Conservation (phyloP, 495 filamentous ascomycete species). For the Friedmanniomyces endolithicus region DNA sequence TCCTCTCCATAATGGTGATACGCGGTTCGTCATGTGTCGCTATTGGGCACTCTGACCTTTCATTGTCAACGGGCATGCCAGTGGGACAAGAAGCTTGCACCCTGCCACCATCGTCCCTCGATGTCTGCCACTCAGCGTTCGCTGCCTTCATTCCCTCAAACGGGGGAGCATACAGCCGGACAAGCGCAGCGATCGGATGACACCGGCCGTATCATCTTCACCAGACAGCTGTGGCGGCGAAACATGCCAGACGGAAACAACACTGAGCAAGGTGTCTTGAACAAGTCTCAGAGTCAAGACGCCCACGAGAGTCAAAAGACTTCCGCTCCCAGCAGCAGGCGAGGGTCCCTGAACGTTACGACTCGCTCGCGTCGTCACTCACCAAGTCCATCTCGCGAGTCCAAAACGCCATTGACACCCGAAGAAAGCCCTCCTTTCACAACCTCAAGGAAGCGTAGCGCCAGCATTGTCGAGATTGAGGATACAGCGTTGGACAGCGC, state of each 20-base stretch:
- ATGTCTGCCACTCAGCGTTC: slow-evolving; percentile 14
- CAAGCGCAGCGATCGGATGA: slow-evolving; percentile 8
- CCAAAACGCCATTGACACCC: slow-evolving; percentile 20
- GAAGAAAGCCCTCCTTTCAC: slow-evolving; percentile 18
- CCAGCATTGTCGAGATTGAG: slow-evolving; percentile 16
- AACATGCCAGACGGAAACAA: slow-evolving; percentile 14
- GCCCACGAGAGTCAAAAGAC: background rate
- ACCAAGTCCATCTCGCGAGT: slow-evolving; percentile 4
- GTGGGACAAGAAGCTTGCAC: slow-evolving; percentile 14
- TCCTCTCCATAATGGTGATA: slow-evolving; percentile 6
- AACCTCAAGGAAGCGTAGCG: slow-evolving; percentile 22
- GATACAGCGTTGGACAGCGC: slow-evolving; percentile 11
- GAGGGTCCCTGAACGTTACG: slow-evolving; percentile 12
- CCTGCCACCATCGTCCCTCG: slow-evolving; percentile 11
- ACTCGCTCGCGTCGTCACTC: slow-evolving; percentile 9
- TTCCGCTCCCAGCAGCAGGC: background rate
- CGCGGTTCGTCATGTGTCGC: slow-evolving; percentile 4
- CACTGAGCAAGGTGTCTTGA: slow-evolving; percentile 9
- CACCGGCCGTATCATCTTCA: slow-evolving; percentile 16
- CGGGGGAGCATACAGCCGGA: background rate
- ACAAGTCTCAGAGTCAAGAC: slow-evolving; percentile 15
- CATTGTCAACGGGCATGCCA: slow-evolving; percentile 16
- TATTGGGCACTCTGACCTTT: slow-evolving; percentile 10
- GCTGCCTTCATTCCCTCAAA: background rate
- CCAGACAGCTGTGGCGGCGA: slow-evolving; percentile 21